These are phyloP conservation scores for Globisporangium ultimum DNA, from an alignment of 352 stramenopile genomes.

Conservation along the genomic window DNA sequence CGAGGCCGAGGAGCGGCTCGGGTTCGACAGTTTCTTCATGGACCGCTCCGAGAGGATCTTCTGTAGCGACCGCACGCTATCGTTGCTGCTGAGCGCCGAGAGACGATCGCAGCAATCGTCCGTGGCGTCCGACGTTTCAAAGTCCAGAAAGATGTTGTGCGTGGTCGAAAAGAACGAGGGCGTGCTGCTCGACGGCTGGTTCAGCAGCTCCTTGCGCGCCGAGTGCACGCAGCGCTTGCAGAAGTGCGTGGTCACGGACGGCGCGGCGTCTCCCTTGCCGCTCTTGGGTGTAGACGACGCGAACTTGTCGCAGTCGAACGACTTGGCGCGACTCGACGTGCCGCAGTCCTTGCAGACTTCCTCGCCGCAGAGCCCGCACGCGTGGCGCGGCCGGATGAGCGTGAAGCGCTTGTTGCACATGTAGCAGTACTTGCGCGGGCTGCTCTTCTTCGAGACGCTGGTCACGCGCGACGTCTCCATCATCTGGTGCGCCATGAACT, in stretches of 20 bases:
- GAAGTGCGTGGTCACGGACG: conserved; percentile 25
- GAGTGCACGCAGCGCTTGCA: conserved; percentile 56
- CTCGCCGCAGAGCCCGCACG: conserved; percentile 68
- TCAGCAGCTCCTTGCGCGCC: conserved; percentile 39
- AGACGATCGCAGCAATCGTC: conserved; percentile 41
- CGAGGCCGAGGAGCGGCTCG: conserved; percentile 1
- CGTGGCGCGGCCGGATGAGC: conserved; percentile 47
- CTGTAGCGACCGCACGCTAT: conserved; percentile 27
- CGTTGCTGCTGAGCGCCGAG: conserved; percentile 45
- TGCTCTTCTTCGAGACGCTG: conserved; percentile 5
- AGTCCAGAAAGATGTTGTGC: conserved; percentile 26
- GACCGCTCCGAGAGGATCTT: conserved; percentile 19
- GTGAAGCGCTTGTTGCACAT: conserved; percentile 79
- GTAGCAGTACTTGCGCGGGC: conserved; percentile 57
- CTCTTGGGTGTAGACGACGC: conserved; percentile 25
- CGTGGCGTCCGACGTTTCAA: conserved; percentile 19
- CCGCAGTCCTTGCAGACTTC: conserved; percentile 72
- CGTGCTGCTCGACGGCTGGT: conserved; percentile 12
- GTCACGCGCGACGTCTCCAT: conserved; percentile 35
- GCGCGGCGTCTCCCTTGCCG: conserved; percentile 24
- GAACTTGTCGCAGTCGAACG: conserved; percentile 42
- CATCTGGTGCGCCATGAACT: conserved; percentile 55
- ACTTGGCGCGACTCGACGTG: conserved; percentile 44
- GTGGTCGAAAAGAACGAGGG: conserved; percentile 33
- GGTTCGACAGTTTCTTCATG: conserved; percentile 7